Evolutionary conservation across 768 basidiomycete species (phyloP), one percentile per base, ranked within the genome.

Genomic region (Dioszegia hungarica): DNA sequence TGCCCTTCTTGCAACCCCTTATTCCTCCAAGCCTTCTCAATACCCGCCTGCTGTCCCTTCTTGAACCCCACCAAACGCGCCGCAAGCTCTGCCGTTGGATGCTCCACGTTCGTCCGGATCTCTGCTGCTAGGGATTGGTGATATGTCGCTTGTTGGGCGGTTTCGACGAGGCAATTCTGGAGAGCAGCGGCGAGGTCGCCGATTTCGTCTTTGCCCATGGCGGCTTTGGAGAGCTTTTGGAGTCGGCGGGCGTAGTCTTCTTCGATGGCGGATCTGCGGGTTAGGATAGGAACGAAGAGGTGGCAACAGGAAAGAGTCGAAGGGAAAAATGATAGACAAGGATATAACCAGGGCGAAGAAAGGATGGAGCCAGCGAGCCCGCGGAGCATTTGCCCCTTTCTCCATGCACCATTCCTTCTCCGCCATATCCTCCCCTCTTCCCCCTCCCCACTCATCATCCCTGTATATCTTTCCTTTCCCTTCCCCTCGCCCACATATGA

Each of bases 161-260:
- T 91, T 76, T 98, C 95, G 24, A 79, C 73, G 25, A 86, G 83
- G 34, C 95, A 77, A 0, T 85, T 87, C 63, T 93, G 88, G 27
- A 98, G 76, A 1, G 89, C 85, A 62, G 82, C 84, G 31, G 88
- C 85, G 8, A 94, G 79, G 60, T 93, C 90, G 45, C 92, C 94
- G 62, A 92, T 89, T 78, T 97, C 95, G 74, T 95, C 93, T 66
- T 82, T 83, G 38, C 93, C 94, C 36, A 95, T 77, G 8, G 82
- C 66, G 57, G 80, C 66, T 76, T 89, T 93, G 29, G 90, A 82
- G 22, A 99, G 79, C 73, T 88, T 89, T 20, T 81, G 78, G 14
- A 99, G 71, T 27, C 86, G 83, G 77, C 90, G 91, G 0, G 93
- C 87, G 70, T 97, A 98, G 34, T 98, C 94, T 68, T 97, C 92